Base-by-base conservation (phyloP, 768 basidiomycete species). In the Boletus reticuloceps region DNA sequence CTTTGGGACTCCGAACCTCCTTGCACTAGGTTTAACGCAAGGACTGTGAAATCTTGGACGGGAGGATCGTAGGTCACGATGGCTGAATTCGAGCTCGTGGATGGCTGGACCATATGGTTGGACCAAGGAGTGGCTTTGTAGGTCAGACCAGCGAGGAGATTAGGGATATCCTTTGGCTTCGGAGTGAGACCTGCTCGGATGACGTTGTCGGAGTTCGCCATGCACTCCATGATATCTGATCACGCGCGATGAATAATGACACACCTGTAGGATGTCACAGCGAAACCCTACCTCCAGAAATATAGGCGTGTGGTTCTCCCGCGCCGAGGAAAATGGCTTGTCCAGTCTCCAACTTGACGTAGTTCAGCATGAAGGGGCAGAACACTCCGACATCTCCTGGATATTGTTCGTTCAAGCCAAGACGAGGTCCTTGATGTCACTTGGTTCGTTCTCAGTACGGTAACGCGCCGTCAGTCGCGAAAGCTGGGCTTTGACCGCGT, bases 151-250 rank as follows among this genome's bases (percentile, higher is more conserved):
- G 82, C 77, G 55, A 97, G 79, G 41, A 99, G 85, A 59, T 96
- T 98, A 11, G 86, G 85, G 36, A 99, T 86, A 69, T 99, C 97
- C 50, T 97, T 87, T 32, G 92, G 81, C 73, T 99, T 99, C 2
- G 97, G 96, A 0, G 97, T 99, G 39, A 99, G 84, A 14, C 97
- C 97, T 8, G 97, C 97, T 32, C 97, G 91, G 60, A 99, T 95
- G 71, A 99, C 97, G 70, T 98, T 98, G 75, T 99, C 97, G 0
- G 93, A 95, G 58, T 95, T 95, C 25, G 96, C 96, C 95, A 98
- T 98, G 75, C 94, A 96, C 68, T 98, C 97, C 67, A 98, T 93
- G 71, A 95, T 95, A 67, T 99, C 96, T 96, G 64, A 51, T 47
- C 16, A 36, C 25, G 32, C 31, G 17, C 39, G 29, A 58, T 55